Conservation (phyloP, 169 alveolate genomes). For the Pseudocohnilembus persalinus region DNA sequence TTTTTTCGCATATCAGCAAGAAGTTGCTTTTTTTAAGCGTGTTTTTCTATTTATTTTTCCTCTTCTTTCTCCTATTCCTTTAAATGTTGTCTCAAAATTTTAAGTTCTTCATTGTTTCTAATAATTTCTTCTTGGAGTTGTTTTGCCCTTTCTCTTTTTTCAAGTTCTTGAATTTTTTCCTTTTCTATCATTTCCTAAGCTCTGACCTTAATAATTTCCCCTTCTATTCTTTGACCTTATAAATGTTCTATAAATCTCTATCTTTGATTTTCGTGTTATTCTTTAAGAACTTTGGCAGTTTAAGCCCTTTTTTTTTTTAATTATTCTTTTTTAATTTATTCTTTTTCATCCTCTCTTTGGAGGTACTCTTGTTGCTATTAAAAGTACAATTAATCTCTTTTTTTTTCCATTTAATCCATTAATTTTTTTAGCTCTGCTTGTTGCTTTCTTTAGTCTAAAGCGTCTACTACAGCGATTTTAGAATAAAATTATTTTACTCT, state of each 20-base stretch:
- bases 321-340: constrained; percentile 43
- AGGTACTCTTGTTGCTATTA: constrained; percentile 41
- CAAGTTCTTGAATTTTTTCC: constrained; percentile 54
- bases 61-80: constrained; percentile 56
- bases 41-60: constrained; percentile 60
- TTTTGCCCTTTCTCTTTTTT: constrained; percentile 25
- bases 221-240: constrained; percentile 66
- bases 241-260: constrained; percentile 51
- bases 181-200: constrained; percentile 53
- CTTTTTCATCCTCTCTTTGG: constrained; percentile 46
- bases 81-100: constrained; percentile 4
- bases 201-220: constrained; percentile 55
- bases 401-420: constrained; percentile 29
- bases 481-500: constrained; percentile 63
- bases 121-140: constrained; percentile 38
- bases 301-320: constrained; percentile 51
- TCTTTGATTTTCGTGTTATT: constrained; percentile 57
- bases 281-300: constrained; percentile 37
- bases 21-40: constrained; percentile 60
- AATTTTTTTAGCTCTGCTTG: constrained; percentile 39
- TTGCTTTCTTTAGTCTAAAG: constrained; percentile 50
- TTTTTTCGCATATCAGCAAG: constrained; percentile 58
- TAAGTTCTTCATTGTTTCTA: constrained; percentile 45
- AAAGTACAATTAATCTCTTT: constrained; percentile 46
- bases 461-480: constrained; percentile 58